phyloP scores from a whole-genome alignment of 768 basidiomycete genomes.

The Boletus rubropictus region DNA sequence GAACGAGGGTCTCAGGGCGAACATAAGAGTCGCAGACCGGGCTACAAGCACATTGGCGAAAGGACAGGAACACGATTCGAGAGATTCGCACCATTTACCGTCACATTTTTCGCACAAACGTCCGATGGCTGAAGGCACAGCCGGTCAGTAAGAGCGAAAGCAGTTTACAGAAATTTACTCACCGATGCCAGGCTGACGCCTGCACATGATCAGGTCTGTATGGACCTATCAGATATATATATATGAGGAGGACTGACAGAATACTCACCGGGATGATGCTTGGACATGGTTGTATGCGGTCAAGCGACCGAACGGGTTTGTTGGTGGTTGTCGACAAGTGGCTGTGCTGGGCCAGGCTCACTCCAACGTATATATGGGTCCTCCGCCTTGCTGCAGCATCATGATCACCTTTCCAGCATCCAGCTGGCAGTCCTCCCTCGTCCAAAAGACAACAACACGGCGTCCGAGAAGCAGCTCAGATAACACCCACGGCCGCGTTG shows the following conservation, averaged over 20 bases:
- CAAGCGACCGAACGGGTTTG: slow-evolving; percentile 8
- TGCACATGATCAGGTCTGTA: slow-evolving; percentile 95
- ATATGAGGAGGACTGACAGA: not conserved
- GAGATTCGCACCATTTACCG: slow-evolving; percentile 83
- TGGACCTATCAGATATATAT: not conserved
- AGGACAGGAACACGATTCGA: not conserved
- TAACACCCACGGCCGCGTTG: slow-evolving; percentile 17
- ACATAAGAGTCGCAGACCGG: slow-evolving; percentile 99
- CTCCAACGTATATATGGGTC: slow-evolving; percentile 3
- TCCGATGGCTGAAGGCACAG: slow-evolving; percentile 73
- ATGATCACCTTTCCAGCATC: slow-evolving; percentile 32
- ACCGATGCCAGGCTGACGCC: slow-evolving; percentile 97
- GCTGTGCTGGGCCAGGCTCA: slow-evolving; percentile 9
- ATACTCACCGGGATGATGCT: slow-evolving; percentile 75
- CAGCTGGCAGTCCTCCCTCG: slow-evolving; percentile 27
- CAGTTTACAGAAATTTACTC: slow-evolving; percentile 22
- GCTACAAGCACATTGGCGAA: slow-evolving; percentile 37
- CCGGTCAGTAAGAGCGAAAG: slow-evolving; percentile 7
- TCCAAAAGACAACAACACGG: slow-evolving; percentile 15
- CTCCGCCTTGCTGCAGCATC: not conserved
- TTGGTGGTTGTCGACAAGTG: slow-evolving; percentile 16
- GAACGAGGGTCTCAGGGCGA: slow-evolving; percentile 93
- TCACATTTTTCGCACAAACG: slow-evolving; percentile 99
- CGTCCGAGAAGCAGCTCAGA: slow-evolving; percentile 8
- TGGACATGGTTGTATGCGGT: slow-evolving; percentile 56